A percentile compares a stretch with the other conserved stretches of the same genome.
Conservation (phyloP, 2,329 filamentous ascomycete genomes). For the Daldinia sp. region DNA sequence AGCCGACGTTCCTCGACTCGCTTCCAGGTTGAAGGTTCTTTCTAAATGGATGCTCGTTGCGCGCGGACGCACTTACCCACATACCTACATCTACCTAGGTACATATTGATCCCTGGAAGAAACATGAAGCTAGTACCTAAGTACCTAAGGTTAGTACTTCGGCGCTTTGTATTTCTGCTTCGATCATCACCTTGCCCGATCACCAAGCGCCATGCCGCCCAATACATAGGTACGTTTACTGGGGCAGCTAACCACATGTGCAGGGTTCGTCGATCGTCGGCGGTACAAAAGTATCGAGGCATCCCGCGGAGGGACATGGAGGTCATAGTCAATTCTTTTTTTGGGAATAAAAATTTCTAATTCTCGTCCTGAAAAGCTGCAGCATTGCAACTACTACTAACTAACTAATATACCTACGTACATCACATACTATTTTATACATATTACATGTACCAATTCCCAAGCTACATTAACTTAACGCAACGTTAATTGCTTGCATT, state of each 20-base stretch:
- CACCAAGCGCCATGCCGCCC: slow-evolving; percentile 52
- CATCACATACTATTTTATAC: not conserved
- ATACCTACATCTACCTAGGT: not conserved
- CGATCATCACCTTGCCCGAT: slow-evolving; percentile 15
- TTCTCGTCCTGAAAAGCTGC: slow-evolving; percentile 17
- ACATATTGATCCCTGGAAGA: not conserved
- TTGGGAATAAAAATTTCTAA: slow-evolving; percentile 11
- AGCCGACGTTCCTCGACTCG: slow-evolving; percentile 41
- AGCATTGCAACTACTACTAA: not conserved
- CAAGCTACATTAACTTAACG: slow-evolving; percentile 2
- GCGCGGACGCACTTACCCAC: slow-evolving; percentile 23
- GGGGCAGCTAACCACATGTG: slow-evolving; percentile 40
- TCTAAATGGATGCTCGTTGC: slow-evolving; percentile 20
- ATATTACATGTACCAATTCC: slow-evolving; percentile 12
- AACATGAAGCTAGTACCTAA: not conserved
- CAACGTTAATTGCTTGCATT: slow-evolving; percentile 33
- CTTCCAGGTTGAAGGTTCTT: slow-evolving; percentile 34
- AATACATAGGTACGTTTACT: slow-evolving; percentile 37
- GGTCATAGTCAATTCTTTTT: slow-evolving; percentile 34
- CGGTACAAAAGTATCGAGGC: slow-evolving; percentile 50
- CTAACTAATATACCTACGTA: not conserved
- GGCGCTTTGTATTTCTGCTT: slow-evolving; percentile 11
- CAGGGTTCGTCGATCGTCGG: slow-evolving; percentile 48
- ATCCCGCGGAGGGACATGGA: slow-evolving; percentile 46
- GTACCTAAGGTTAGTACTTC: not conserved